A percentile compares a stretch with the other conserved stretches of the same genome.
These are phyloP conservation scores for Psilocybe azurescens DNA, from an alignment of 768 basidiomycete genomes.

Conservation along the genomic window DNA sequence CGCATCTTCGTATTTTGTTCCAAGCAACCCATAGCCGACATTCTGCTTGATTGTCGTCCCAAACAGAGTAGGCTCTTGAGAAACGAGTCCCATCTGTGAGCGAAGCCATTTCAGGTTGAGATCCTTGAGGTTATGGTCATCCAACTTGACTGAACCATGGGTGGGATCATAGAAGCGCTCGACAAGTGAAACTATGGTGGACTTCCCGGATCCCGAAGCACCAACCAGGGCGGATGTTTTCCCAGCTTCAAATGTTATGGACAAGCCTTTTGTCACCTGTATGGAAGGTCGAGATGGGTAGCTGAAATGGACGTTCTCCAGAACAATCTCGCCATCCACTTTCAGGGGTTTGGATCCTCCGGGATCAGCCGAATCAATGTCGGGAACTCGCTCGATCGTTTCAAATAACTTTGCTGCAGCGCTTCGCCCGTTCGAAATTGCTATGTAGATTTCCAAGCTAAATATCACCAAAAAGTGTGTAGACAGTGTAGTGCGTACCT, in stretches of 20 bases:
- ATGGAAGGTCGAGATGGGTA: conserved; percentile 23
- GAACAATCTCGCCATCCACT: conserved; percentile 56
- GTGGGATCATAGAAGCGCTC: conserved; percentile 81
- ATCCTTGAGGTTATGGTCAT: conserved; percentile 47
- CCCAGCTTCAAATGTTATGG: conserved; percentile 30
- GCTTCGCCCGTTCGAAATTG: conserved; percentile 78
- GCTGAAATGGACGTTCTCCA: conserved; percentile 20
- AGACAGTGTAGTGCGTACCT: conserved; percentile 44
- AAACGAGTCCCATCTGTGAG: conserved; percentile 77
- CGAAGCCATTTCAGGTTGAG: conserved; percentile 72
- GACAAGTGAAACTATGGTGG: conserved; percentile 76
- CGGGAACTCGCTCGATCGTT: conserved; percentile 87
- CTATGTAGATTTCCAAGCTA: conserved; percentile 32
- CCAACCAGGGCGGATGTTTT: conserved; percentile 88
- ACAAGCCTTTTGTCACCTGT: conserved; percentile 18
- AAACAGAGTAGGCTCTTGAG: conserved; percentile 80
- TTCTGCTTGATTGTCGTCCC: conserved; percentile 79
- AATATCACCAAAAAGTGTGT: neutral
- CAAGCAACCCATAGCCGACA: conserved; percentile 64
- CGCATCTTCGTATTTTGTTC: conserved; percentile 34
- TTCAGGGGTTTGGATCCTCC: conserved; percentile 69
- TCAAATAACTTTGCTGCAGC: conserved; percentile 92
- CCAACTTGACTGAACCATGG: conserved; percentile 61
- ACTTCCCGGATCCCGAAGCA: conserved; percentile 85
- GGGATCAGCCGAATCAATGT: conserved; percentile 79